Base-by-base conservation (phyloP, 139 green algal species). In the Coccomyxa sp. region DNA sequence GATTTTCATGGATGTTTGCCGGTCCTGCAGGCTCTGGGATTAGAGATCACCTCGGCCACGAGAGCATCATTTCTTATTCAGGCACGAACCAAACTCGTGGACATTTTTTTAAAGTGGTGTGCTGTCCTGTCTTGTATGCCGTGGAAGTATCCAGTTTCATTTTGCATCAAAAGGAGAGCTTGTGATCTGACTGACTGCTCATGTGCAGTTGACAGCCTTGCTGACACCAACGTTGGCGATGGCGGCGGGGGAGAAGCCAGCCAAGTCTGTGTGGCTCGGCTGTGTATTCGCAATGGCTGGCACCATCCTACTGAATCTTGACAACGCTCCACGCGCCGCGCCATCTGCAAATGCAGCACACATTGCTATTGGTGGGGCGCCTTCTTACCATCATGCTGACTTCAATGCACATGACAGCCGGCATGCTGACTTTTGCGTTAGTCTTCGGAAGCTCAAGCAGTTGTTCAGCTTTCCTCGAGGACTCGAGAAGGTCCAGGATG, bases 31-130 rank as follows among this genome's bases (percentile, higher is more conserved):
- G 83, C 85, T 13, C n/a, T 86, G 13, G 85, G 82, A 28, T 71
- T 88, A 58, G 77, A 85, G 31, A 68, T 31, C 58, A 88, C 85
- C 10, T 80, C 71, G 51, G 81, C 85, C 66, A 86, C 80, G 58
- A 71, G 58, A n/a, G 85, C 60, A 10, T 76, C 85, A 3, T 88
- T 88, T 58, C 38, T 88, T 58, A 84, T 86, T 28, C 85, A 88
- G 45, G 51, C 75, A 10, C 1, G n/a, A 78, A 51, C 38, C 3
- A 38, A 78, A 78, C 30, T 78, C 79, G 45, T 3, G 13, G 27
- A 75, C 25, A 51, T 30, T 13, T 31, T 66, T n/a, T 3, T 58
- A 57, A 31, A 28, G 18, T 13, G 13, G 38, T 51, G 38, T 51
- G 38, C 38, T 51, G 38, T 51, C 38, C 3, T 51, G 7, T 51